phyloP scores from a whole-genome alignment of 2,329 filamentous ascomycete genomes.

The Trichothecium sympodiale region DNA sequence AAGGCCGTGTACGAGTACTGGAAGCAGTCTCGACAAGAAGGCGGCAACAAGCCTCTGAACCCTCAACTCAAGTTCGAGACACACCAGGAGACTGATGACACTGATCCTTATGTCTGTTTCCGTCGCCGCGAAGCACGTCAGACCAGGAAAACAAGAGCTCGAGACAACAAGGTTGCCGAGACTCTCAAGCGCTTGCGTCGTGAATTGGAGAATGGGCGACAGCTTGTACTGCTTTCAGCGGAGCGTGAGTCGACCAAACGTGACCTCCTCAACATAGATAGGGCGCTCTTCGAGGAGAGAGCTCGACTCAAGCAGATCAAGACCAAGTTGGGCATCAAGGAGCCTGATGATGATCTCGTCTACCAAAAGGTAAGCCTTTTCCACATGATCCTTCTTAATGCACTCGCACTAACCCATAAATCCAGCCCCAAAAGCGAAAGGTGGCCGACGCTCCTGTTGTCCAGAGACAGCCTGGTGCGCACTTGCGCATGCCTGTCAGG shows the following conservation, averaged over 20 bases:
- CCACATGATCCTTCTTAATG: slow-evolving; percentile 11
- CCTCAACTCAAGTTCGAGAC: slow-evolving; percentile 85
- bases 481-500: slow-evolving; percentile 59
- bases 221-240: slow-evolving; percentile 66
- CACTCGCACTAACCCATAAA: slow-evolving; percentile 23
- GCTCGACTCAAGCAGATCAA: slow-evolving; percentile 78
- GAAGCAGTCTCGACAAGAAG: slow-evolving; percentile 57
- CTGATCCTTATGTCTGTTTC: slow-evolving; percentile 97
- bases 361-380: slow-evolving; percentile 68
- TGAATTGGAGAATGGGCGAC: slow-evolving; percentile 81
- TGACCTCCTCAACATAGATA: slow-evolving; percentile 65
- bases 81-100: slow-evolving; percentile 86
- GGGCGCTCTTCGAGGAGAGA: slow-evolving; percentile 72
- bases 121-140: slow-evolving; percentile 87
- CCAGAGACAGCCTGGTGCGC: slow-evolving; percentile 50
- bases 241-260: slow-evolving; percentile 72
- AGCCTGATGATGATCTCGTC: slow-evolving; percentile 86
- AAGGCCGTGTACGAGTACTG: slow-evolving; percentile 85
- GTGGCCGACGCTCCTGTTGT: slow-evolving; percentile 45
- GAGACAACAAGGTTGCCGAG: slow-evolving; percentile 88
- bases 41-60: slow-evolving; percentile 62
- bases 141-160: slow-evolving; percentile 85
- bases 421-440: slow-evolving; percentile 61
- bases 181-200: slow-evolving; percentile 85
- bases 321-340: slow-evolving; percentile 77